Conservation (phyloP, 2,329 filamentous ascomycete species). For the Colletotrichum phormii region DNA sequence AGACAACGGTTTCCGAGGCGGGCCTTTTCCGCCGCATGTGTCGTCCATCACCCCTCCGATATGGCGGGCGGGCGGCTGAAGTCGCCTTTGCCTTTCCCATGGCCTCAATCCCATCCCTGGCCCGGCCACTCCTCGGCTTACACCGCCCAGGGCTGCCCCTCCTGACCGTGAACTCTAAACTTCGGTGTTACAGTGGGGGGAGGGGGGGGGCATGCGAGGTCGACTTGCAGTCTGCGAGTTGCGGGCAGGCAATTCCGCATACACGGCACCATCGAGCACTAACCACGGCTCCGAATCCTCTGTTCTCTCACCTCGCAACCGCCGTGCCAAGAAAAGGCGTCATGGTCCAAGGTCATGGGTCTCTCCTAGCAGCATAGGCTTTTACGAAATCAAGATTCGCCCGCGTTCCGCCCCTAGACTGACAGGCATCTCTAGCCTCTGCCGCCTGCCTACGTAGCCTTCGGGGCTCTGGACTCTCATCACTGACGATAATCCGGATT, state of each 20-base stretch:
- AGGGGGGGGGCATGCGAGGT: neutral
- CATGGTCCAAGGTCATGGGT: neutral
- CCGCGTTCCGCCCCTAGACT: neutral
- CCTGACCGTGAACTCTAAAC: conserved; percentile 14
- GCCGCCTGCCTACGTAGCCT: neutral
- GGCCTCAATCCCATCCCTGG: conserved; percentile 23
- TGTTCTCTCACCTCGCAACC: neutral
- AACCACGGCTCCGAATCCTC: conserved; percentile 10
- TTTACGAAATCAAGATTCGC: conserved; percentile 7
- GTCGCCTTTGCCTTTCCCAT: conserved; percentile 33
- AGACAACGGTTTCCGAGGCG: neutral
- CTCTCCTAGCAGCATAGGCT: neutral
- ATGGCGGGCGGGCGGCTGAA: conserved; percentile 3
- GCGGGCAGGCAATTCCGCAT: conserved; percentile 30
- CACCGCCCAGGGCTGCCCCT: conserved; percentile 21
- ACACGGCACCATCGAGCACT: conserved; percentile 21
- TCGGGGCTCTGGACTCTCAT: neutral
- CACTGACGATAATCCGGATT: neutral
- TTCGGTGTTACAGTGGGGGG: conserved; percentile 5
- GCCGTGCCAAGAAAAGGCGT: conserved; percentile 15
- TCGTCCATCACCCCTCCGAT: neutral
- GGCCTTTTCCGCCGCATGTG: neutral
- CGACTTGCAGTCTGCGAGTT: neutral
- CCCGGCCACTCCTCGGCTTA: neutral
- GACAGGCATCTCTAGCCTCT: neutral